A percentile compares a stretch with the other conserved stretches of the same genome.
Evolutionary conservation across 2,329 filamentous ascomycete genomes (phyloP).

Genomic region (Cladosporium colombiae): DNA sequence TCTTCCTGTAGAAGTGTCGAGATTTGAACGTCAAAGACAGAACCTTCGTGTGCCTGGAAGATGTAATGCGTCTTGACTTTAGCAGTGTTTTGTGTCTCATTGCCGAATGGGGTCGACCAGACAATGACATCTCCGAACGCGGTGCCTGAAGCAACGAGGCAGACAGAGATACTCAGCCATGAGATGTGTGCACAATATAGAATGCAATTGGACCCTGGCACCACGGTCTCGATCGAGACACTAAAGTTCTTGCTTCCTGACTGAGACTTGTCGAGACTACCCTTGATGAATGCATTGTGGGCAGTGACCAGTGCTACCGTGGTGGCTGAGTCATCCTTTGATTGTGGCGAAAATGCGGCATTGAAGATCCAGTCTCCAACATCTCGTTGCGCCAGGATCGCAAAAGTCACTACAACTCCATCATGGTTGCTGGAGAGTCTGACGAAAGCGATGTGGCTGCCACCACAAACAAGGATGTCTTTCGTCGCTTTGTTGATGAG

Average conservation of each 20-base stretch:
- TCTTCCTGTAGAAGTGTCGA: slow-evolving; percentile 54
- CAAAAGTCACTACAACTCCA: neutral
- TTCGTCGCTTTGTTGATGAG: slow-evolving; percentile 41
- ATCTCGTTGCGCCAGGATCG: slow-evolving; percentile 36
- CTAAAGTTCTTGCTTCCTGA: neutral
- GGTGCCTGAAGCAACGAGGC: slow-evolving; percentile 84
- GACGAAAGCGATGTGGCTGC: slow-evolving; percentile 49
- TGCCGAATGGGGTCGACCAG: slow-evolving; percentile 66
- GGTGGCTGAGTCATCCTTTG: neutral
- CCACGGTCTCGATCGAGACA: slow-evolving; percentile 35
- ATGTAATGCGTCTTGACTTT: slow-evolving; percentile 53
- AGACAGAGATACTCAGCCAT: slow-evolving; percentile 58
- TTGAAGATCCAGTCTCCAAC: slow-evolving; percentile 79
- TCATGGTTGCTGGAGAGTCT: neutral
- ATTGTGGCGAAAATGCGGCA: slow-evolving; percentile 51
- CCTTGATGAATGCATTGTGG: slow-evolving; percentile 73
- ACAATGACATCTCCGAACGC: slow-evolving; percentile 92
- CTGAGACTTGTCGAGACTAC: neutral
- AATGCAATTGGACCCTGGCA: slow-evolving; percentile 74
- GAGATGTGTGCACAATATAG: slow-evolving; percentile 80
- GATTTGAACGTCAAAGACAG: slow-evolving; percentile 85
- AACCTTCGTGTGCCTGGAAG: slow-evolving; percentile 79
- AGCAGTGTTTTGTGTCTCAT: slow-evolving; percentile 23
- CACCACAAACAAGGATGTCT: slow-evolving; percentile 69
- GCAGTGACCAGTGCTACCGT: slow-evolving; percentile 72